Base-by-base conservation (phyloP, 1,139 yeast genomes). In the Hyphopichia khmerensis region DNA sequence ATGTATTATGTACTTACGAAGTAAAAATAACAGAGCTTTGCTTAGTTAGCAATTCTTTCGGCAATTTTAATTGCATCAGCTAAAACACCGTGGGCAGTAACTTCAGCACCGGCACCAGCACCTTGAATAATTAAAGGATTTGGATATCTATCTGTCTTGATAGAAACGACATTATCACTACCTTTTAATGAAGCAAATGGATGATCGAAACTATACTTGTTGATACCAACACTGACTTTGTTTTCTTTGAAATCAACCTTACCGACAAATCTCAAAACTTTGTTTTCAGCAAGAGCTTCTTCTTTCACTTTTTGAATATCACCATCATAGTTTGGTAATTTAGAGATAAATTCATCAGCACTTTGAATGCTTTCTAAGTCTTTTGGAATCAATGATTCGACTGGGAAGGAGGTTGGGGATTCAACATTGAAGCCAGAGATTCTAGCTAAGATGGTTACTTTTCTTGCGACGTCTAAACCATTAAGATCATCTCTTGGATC, bases 101-200 rank as follows among this genome's bases (percentile, higher is more conserved):
- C 98, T 35, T 84, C 98, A 46, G 96, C 96, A 67, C 99, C 99
- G 30, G 99, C 99, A 65, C 96, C 99, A 35, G 99, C 99, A 67
- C 99, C 99, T 75, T 93, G 99, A 53, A 93, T 79, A 51, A 93
- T 86, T 64, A 93, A 77, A 44, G 99, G 99, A 65, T 88, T 89
- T 38, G 87, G 80, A 67, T 93, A 93, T 71, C 99, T 87, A 56
- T 87, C 82, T 30, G 97, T 85, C 64, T 84, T 86, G 69, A 93
- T 87, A 16, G 97, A 82, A 48, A 95, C 87, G 46, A 95, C 96
- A 60, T 95, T 95, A 64, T 93, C 98, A 50, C 96, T 87, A 39
- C 98, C 98, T 72, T 88, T 87, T 62, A 95, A 79, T 3, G 96
- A 79, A 36, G 99, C 98, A 62, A 93, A 95, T 42, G 99, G 98